phyloP scores from a whole-genome alignment of 257 asterid genomes.

The Mentha longifolia region DNA sequence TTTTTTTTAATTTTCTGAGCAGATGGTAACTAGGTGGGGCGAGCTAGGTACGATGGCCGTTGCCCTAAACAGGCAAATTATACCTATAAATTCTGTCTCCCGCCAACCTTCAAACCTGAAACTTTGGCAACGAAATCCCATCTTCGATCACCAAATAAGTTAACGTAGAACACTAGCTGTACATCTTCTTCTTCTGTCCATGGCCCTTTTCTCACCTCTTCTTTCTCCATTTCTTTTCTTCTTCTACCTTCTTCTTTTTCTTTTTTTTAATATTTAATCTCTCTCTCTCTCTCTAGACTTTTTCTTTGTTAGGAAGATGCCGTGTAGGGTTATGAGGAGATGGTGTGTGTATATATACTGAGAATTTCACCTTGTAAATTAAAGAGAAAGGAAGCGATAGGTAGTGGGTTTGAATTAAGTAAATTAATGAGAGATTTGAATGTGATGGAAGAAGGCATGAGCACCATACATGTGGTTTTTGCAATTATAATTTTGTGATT shows the following conservation, averaged over 20 bases:
- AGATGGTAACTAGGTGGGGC: not conserved
- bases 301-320: not conserved
- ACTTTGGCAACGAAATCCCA: constrained; percentile 98
- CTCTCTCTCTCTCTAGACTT: constrained; percentile 33
- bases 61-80: constrained; percentile 54
- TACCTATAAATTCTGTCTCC: constrained; percentile 82
- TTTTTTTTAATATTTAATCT: constrained; percentile 2
- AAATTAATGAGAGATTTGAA: constrained; percentile 24
- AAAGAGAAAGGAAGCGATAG: not conserved
- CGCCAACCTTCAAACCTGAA: constrained; percentile 99
- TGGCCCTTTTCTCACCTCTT: constrained; percentile 70
- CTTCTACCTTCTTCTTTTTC: constrained; percentile 35
- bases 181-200: constrained; percentile 93
- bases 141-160: constrained; percentile 85
- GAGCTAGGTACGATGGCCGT: constrained; percentile 30
- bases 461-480: constrained; percentile 43
- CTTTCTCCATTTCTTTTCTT: constrained; percentile 41
- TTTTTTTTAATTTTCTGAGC: not conserved
- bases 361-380: not conserved
- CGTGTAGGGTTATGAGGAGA: constrained; percentile 5
- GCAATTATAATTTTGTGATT: constrained; percentile 32
- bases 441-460: constrained; percentile 32
- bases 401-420: not conserved
- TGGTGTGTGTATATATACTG: constrained; percentile 23
- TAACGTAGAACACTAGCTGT: constrained; percentile 76